These are phyloP conservation scores for Crithidia acanthocephali DNA, from an alignment of 208 protist species.

Conservation along the genomic window DNA sequence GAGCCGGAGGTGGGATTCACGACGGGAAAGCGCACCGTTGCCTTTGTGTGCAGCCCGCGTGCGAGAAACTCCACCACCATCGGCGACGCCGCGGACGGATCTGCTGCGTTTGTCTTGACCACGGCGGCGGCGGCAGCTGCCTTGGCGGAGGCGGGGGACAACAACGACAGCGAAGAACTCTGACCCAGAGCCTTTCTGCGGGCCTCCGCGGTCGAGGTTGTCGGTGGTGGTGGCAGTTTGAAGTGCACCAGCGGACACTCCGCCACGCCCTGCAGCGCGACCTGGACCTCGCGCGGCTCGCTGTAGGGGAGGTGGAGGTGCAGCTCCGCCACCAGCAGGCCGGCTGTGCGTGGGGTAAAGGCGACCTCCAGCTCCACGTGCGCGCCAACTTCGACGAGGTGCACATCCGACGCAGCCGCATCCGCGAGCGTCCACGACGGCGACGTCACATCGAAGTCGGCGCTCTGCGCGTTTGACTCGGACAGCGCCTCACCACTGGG, in stretches of 20 bases:
- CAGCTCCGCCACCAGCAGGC: conserved; percentile 49
- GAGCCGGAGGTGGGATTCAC: conserved; percentile 94
- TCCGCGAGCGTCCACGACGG: conserved; percentile 46
- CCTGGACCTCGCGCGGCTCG: conserved; percentile 29
- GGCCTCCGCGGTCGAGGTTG: neutral
- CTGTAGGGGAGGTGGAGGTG: conserved; percentile 70
- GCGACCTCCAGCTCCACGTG: conserved; percentile 68
- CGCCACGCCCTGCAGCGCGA: conserved; percentile 81
- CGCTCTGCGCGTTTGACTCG: neutral
- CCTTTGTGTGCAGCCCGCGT: conserved; percentile 92
- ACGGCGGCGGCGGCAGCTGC: neutral
- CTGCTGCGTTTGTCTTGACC: neutral
- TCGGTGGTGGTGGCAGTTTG: conserved; percentile 64
- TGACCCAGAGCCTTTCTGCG: neutral
- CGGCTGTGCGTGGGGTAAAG: conserved; percentile 87
- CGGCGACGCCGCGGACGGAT: conserved; percentile 28
- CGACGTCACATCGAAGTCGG: conserved; percentile 14
- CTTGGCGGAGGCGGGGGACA: neutral
- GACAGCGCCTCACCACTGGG: neutral
- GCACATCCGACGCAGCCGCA: conserved; percentile 64
- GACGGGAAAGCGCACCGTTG: conserved; percentile 92
- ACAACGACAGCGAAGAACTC: neutral
- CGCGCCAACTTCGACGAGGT: conserved; percentile 54
- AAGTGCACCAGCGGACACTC: conserved; percentile 97
- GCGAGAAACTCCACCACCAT: conserved; percentile 93